These are phyloP conservation scores for Boletus smithii DNA, from an alignment of 1,284 basidiomycete species.

Conservation along the genomic window DNA sequence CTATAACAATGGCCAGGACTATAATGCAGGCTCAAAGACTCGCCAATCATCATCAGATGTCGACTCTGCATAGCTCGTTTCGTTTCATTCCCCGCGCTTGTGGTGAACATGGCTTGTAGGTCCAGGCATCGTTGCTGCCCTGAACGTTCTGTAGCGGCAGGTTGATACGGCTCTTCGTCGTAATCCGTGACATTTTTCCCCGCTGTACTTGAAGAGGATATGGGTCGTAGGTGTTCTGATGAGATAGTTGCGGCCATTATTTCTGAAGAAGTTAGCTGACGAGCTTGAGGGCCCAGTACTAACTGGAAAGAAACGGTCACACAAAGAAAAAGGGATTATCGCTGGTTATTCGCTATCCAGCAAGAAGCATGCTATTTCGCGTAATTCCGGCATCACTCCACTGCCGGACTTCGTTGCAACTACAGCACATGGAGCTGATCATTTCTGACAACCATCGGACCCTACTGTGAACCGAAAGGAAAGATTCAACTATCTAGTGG, in stretches of 20 bases:
- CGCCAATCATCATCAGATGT: constrained; percentile 45
- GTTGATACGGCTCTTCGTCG: constrained; percentile 6
- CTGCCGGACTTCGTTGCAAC: too few relatives aligned
- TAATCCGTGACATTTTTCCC: neutral
- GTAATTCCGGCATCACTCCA: neutral
- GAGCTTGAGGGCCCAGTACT: neutral
- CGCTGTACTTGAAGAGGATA: constrained; percentile 3
- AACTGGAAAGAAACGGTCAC: neutral
- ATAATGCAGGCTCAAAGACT: constrained; percentile 6
- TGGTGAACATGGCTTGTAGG: constrained; percentile 9
- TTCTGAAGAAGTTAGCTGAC: too few relatives aligned
- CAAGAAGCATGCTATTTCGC: neutral
- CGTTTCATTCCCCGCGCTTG: constrained; percentile 27
- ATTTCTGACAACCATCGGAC: too few relatives aligned
- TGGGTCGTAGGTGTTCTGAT: neutral
- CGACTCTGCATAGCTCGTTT: constrained; percentile 41
- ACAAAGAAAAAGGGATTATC: too few relatives aligned
- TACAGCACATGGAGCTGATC: too few relatives aligned
- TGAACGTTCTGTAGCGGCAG: neutral
- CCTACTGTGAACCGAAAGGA: neutral
- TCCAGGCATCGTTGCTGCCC: neutral
- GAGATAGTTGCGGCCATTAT: constrained; percentile 4
- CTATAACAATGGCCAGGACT: neutral
- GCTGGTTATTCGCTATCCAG: neutral
- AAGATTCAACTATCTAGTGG: constrained; percentile 12